Base-by-base conservation (phyloP, 2,329 filamentous ascomycete species). In the Botrytis elliptica region DNA sequence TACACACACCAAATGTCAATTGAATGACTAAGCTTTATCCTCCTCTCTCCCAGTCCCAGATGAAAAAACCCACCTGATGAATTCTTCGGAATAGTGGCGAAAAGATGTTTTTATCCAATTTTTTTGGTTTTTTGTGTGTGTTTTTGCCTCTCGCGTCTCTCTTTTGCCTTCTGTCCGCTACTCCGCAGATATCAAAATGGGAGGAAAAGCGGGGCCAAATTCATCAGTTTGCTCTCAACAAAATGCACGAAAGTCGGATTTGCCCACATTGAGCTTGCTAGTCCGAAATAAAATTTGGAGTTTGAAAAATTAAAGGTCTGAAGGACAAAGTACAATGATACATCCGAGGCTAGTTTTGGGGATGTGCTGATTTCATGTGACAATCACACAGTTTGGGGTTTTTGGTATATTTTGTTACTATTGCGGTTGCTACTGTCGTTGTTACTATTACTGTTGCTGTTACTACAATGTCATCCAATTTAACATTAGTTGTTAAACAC, bases 191-290 rank as follows among this genome's bases (percentile, higher is more conserved):
- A 38, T 49, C n/a, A 52, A n/a, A 55, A 68, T 12, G 20, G 7
- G 40, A n/a, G 46, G 6, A 69, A 69, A 69, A 69, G 49, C 36
- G 66, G 66, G 36, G 36, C 25, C 25, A 14, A 33, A 36, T 57
- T 59, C 16, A 25, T 29, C 25, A 64, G 4, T 44, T 42, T 64
- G 49, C 49, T 33, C 66, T 33, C 66, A 69, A 69, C 66, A 69
- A 69, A 59, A 69, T 69, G 66, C 66, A 69, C 36, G 25, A 57
- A 20, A 16, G 20, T 42, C 66, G 66, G 66, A 33, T 33, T 20
- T n/a, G 5, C 66, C 64, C 46, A 42, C 29, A 42, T 69, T 57
- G 44, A 69, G 66, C 33, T 69, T 57, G 66, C 46, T 55, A 25
- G 49, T 40, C 66, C 66, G 49, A 69, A 33, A 36, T n/a, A 29